Base-by-base conservation (phyloP, 257 asterid genomes). In the Salvia rosmarinus region DNA sequence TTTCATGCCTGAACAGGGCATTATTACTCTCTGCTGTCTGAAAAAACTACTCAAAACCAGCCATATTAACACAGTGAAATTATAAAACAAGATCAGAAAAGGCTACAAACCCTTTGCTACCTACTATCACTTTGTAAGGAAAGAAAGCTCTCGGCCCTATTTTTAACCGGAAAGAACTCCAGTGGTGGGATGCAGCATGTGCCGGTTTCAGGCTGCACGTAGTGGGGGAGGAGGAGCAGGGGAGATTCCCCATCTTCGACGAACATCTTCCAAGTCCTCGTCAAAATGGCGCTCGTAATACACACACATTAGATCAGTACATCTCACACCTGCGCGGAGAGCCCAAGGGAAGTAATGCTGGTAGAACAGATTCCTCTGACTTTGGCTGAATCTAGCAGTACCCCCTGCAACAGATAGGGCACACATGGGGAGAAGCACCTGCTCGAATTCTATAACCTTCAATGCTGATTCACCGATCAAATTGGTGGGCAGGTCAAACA, bases 341-440 rank as follows among this genome's bases (percentile, higher is more conserved):
- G 98, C 98, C 98, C 98, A 95, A 19, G 98, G 98, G 72, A 95
- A 95, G 88, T 91, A 95, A 73, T 91, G 94, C 73, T 86, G 91
- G 71, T 89, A 89, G 80, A 95, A 95, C 74, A 91, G 70, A 46
- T 81, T 83, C 85, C 98, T 84, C 75, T 88, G 98, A 78, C 63
- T 84, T 30, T 69, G 83, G 17, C 79, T 91, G 83, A 95, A 91
- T 77, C 96, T 82, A n/a, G 90, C 87, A 16, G 95, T 88, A 13
- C 98, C 98, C 32, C 98, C 98, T 0, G 83, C 79, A 44, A 95
- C 96, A 20, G 98, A 91, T 59, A 91, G 79, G 71, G 91, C 85
- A 63, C 98, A 95, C 99, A 95, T 88, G 28, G 99, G 97, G 68
- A 95, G 96, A 20, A 88, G 75, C 97, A 91, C 91, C 82, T 95